These are phyloP conservation scores for Ilyonectria robusta DNA, from an alignment of 2,329 filamentous ascomycete genomes.

Conservation along the genomic window DNA sequence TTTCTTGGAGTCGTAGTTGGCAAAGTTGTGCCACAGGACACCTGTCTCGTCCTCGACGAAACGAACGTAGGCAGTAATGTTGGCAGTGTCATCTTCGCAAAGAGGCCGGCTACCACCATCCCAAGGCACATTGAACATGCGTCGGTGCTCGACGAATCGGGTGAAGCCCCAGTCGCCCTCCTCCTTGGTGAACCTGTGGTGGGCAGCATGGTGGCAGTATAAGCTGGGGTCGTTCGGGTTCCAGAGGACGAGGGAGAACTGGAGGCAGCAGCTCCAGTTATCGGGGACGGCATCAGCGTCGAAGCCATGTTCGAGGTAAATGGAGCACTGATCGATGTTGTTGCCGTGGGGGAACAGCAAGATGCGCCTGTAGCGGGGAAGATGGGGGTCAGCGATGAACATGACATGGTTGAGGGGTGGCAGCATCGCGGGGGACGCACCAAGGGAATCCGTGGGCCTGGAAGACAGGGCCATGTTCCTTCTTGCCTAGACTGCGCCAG, in stretches of 20 bases:
- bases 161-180: constrained; percentile 99
- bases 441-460: constrained; percentile 90
- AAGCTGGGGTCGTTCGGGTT: constrained; percentile 94
- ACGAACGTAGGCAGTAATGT: constrained; percentile 86
- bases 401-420: constrained; percentile 15
- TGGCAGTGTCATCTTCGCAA: constrained; percentile 82
- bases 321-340: constrained; percentile 91
- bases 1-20: constrained; percentile 98
- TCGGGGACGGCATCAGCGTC: constrained; percentile 82
- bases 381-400: constrained; percentile 38
- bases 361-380: constrained; percentile 76
- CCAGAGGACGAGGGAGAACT: constrained; percentile 94
- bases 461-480: constrained; percentile 91
- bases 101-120: constrained; percentile 79
- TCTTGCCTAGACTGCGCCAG: constrained; percentile 83
- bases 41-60: constrained; percentile 90
- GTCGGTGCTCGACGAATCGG: constrained; percentile 90
- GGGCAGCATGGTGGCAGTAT: constrained; percentile 85
- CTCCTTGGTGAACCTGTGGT: constrained; percentile 95
- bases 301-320: constrained; percentile 97
- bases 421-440: constrained; percentile 61
- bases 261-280: constrained; percentile 96
- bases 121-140: constrained; percentile 85
- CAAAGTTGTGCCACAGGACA: constrained; percentile 91
- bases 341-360: constrained; percentile 97